Percentiles rank a stretch among this genome's conserved stretches.
phyloP scores from a whole-genome alignment of 345 rosid genomes.

The Salix caprea region DNA sequence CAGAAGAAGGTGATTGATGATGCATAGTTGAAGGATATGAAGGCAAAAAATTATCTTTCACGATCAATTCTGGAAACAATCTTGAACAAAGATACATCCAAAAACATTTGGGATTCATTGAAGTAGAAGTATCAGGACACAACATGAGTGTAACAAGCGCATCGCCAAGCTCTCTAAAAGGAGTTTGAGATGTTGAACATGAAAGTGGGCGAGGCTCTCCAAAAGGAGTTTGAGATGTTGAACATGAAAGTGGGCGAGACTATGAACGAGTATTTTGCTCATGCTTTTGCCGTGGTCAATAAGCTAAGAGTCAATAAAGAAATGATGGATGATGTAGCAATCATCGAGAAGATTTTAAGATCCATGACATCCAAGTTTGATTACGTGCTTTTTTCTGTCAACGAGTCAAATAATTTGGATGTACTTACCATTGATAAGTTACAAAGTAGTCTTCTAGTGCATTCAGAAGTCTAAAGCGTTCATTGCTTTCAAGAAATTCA shows the following conservation, averaged over 20 bases:
- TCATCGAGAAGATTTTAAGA: neutral
- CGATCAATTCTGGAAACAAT: too few relatives aligned
- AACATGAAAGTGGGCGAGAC: too few relatives aligned
- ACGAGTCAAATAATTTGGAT: neutral
- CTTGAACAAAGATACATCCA: too few relatives aligned
- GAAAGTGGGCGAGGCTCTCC: too few relatives aligned
- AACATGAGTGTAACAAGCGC: neutral
- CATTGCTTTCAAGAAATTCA: neutral
- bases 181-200: neutral
- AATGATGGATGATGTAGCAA: neutral
- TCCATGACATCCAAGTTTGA: neutral
- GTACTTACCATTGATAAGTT: neutral
- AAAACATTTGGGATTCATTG: neutral
- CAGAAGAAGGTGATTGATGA: neutral
- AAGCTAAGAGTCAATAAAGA: neutral
- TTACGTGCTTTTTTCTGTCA: rapidly evolving
- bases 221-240: neutral
- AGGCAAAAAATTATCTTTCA: neutral
- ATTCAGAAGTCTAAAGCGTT: neutral
- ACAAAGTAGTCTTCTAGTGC: neutral
- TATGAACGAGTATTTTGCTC: neutral
- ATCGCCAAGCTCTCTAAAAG: neutral
- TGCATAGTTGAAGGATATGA: neutral
- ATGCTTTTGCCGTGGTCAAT: neutral
- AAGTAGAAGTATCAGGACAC: neutral